Percentiles rank a stretch among this genome's conserved stretches.
Evolutionary conservation across 495 filamentous ascomycete species (phyloP).

Genomic region (Neurospora intermedia): DNA sequence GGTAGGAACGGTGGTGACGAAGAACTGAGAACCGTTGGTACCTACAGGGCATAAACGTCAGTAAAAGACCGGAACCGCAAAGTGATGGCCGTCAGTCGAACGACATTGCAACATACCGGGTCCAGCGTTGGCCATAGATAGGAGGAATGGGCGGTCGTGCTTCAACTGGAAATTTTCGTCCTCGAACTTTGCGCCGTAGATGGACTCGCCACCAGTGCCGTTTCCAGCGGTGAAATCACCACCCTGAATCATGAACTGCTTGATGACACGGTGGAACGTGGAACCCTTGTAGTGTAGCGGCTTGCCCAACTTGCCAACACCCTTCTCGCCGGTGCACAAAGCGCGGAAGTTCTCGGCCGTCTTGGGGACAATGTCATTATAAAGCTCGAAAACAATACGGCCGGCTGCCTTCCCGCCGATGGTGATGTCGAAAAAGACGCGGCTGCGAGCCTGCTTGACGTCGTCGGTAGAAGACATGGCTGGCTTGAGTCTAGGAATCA

Average conservation of each 20-base stretch:
- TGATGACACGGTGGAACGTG: slow-evolving; percentile 92
- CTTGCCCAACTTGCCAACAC: slow-evolving; percentile 71
- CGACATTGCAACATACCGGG: slow-evolving; percentile 51
- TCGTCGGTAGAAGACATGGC: slow-evolving; percentile 28
- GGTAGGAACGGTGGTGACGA: slow-evolving; percentile 87
- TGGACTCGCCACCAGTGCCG: slow-evolving; percentile 92
- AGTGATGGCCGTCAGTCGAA: background rate
- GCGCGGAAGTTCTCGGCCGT: slow-evolving; percentile 93
- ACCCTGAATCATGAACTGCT: slow-evolving; percentile 97
- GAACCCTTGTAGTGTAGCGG: slow-evolving; percentile 86
- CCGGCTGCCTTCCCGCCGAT: slow-evolving; percentile 61
- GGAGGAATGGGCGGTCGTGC: slow-evolving; percentile 88
- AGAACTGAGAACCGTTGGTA: slow-evolving; percentile 98
- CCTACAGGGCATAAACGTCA: slow-evolving; percentile 22
- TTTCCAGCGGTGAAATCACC: slow-evolving; percentile 95
- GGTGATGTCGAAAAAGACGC: slow-evolving; percentile 83
- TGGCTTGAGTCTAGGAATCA: background rate
- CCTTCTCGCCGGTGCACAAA: slow-evolving; percentile 89
- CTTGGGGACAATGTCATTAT: slow-evolving; percentile 85
- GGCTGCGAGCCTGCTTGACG: slow-evolving; percentile 43
- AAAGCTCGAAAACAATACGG: slow-evolving; percentile 75
- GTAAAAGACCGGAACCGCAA: slow-evolving; percentile 8
- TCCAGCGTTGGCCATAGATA: slow-evolving; percentile 97
- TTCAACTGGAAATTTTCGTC: slow-evolving; percentile 94
- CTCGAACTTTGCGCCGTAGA: slow-evolving; percentile 96